Evolutionary conservation across 2,329 filamentous ascomycete genomes (phyloP), one percentile per base, ranked within the genome.

Genomic region (Trichoderma sp.): DNA sequence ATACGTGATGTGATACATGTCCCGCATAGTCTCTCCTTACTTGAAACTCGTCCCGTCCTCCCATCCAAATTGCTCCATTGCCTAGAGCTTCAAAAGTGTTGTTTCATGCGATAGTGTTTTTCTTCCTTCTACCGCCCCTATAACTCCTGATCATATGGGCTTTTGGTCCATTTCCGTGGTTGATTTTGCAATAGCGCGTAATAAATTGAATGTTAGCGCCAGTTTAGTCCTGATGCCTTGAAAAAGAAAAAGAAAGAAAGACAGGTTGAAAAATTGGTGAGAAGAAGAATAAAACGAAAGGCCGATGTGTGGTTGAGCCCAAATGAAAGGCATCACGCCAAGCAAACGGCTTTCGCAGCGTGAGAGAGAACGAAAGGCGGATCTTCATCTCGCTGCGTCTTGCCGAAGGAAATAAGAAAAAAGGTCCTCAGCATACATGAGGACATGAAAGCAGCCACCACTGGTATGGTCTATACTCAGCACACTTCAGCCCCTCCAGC

Each of bases 401-500:
- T 21, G 34, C 21, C 8, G 24, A n/a, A 24, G 12, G 12, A 24
- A 47, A 34, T 12, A 26, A 14, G 7, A 30, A 4, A 43, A 43
- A 39, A 21, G 32, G 24, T 58, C 15, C 18, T 34, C 18, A 8
- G 12, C 1, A 43, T 36, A 18, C 15, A 21, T 67, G 32, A 58
- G 14, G 9, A 53, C 28, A 62, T 61, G 15, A 11, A 53, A n/a
- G 57, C 28, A 70, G 4, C 18, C 47, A 7, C 18, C 47, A 24
- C 15, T 32, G 7, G 32, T 8, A n/a, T 43, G 32, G 30, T 34
- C 11, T n/a, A 11, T 47, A 47, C 34, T 78, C 62, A 77, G 73
- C 71, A 79, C 34, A 89, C 84, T 77, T 87, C 87, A 75, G 87
- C 84, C 4, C 86, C 87, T 63, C 87, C 87, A 39, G 86, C 83